Base-by-base conservation (phyloP, 345 rosid species). In the Excoecaria agallocha region DNA sequence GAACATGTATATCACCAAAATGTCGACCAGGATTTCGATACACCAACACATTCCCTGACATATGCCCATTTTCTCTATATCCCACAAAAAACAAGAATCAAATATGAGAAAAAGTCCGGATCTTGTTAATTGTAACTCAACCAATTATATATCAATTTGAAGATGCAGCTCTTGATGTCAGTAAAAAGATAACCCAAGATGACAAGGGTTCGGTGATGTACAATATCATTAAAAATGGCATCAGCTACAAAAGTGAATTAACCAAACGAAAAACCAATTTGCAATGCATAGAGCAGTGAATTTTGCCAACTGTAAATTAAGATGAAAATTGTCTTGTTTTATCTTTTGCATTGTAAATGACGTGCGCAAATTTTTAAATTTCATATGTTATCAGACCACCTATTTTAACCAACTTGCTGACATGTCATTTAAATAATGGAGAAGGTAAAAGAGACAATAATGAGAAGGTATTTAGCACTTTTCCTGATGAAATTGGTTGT, bases 11-110 rank as follows among this genome's bases (percentile, higher is more conserved):
- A 83, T 94, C 98, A 50, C 98, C 97, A 30, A 92, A 86, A 79
- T 94, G 97, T 49, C 87, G 8, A 58, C 98, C 98, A 49, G 97
- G 97, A 76, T 92, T 79, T 12, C 92, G 82, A 71, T 88, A 94
- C 62, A 94, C 98, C 67, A 94, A 61, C 5, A 94, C 96, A 58
- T 85, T 73, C 51, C 97, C 98, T 3, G 93, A 90, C 64, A 92
- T 73, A 52, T 87, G 98, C 1, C 97, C 97, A 68, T 76, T 20
- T 8, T 87, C 90, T 6, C 98, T 94, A 66, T 49, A 63, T 54
- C 63, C 60, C 48, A 70, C 62, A 58, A 66, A 22, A 72, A 30
- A 51, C 48, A 49, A 8, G 48, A 72, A 48, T 46, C 58, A 61
- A 19, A 11, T 3, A 60, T 11, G n/a, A 35, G 49, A 0, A 35